These are phyloP conservation scores for Botryotinia calthae DNA, from an alignment of 2,329 filamentous ascomycete genomes.

Conservation along the genomic window DNA sequence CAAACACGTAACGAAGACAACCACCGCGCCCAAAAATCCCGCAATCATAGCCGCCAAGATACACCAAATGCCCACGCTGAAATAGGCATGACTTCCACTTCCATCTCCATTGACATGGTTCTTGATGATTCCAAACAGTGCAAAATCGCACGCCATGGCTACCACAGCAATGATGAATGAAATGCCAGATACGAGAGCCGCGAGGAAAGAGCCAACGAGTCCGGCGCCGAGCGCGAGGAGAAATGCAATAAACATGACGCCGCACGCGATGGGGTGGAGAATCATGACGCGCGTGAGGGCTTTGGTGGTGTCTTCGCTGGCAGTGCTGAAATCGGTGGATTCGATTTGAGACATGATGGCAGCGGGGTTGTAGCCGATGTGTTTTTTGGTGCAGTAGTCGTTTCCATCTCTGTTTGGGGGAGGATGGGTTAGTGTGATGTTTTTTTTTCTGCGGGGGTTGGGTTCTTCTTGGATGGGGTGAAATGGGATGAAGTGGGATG, in stretches of 20 bases:
- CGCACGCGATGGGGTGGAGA: slow-evolving; percentile 59
- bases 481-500: not conserved
- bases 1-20: slow-evolving; percentile 63
- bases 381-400: slow-evolving; percentile 49
- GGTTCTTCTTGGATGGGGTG: not conserved
- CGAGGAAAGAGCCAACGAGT: slow-evolving; percentile 51
- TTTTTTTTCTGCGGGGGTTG: not conserved
- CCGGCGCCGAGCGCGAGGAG: slow-evolving; percentile 53
- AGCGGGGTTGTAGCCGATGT: slow-evolving; percentile 57
- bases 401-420: slow-evolving; percentile 32
- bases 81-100: slow-evolving; percentile 46
- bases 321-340: slow-evolving; percentile 42
- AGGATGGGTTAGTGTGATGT: not conserved
- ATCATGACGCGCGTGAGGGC: slow-evolving; percentile 58
- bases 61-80: slow-evolving; percentile 57
- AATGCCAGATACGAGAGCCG: slow-evolving; percentile 49
- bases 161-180: slow-evolving; percentile 50
- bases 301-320: slow-evolving; percentile 46
- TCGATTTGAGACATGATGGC: slow-evolving; percentile 42
- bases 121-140: slow-evolving; percentile 53
- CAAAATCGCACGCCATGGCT: slow-evolving; percentile 56
- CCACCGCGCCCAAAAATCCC: slow-evolving; percentile 52
- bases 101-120: slow-evolving; percentile 49
- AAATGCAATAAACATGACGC: slow-evolving; percentile 58
- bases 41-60: slow-evolving; percentile 55